Evolutionary conservation across 805 yeast genomes (phyloP).

Genomic region (Myxozyma melibiosi): DNA sequence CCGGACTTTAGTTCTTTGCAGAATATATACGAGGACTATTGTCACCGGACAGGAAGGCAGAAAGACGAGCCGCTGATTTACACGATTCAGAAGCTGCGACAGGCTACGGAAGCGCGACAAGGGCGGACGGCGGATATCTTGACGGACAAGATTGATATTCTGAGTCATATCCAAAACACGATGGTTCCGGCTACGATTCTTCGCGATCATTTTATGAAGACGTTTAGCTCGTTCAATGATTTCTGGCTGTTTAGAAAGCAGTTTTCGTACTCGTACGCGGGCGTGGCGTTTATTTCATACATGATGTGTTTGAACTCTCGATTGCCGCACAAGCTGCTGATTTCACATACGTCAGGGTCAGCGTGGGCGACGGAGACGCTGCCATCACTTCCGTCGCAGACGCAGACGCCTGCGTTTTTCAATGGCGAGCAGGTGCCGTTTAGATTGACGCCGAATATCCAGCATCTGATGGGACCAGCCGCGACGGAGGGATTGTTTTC

Average conservation of each 20-base stretch:
- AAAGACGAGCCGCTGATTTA: constrained; percentile 90
- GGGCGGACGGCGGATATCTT: constrained; percentile 38
- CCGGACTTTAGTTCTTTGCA: constrained; percentile 74
- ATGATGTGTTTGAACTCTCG: constrained; percentile 92
- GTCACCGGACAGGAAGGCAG: constrained; percentile 68
- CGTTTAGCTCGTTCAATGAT: constrained; percentile 81
- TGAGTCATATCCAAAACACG: constrained; percentile 84
- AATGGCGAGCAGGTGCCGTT: constrained; percentile 94
- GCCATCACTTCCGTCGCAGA: constrained; percentile 57
- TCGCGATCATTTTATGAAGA: constrained; percentile 70
- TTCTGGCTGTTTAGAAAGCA: constrained; percentile 97
- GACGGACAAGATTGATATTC: constrained; percentile 86
- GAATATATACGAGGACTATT: constrained; percentile 82
- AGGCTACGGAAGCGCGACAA: constrained; percentile 85
- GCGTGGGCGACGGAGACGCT: constrained; percentile 95
- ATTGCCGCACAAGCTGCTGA: constrained; percentile 89
- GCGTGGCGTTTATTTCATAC: constrained; percentile 87
- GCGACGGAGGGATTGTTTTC: constrained; percentile 90
- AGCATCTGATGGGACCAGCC: constrained; percentile 90
- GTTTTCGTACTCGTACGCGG: constrained; percentile 91
- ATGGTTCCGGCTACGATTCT: constrained; percentile 83
- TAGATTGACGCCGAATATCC: constrained; percentile 94
- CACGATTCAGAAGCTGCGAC: constrained; percentile 80
- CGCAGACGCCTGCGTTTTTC: constrained; percentile 80
- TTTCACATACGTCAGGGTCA: constrained; percentile 78